Evolutionary conservation across 2,329 filamentous ascomycete species (phyloP), one percentile per base, ranked within the genome.

Genomic region (Trichophyton simii): DNA sequence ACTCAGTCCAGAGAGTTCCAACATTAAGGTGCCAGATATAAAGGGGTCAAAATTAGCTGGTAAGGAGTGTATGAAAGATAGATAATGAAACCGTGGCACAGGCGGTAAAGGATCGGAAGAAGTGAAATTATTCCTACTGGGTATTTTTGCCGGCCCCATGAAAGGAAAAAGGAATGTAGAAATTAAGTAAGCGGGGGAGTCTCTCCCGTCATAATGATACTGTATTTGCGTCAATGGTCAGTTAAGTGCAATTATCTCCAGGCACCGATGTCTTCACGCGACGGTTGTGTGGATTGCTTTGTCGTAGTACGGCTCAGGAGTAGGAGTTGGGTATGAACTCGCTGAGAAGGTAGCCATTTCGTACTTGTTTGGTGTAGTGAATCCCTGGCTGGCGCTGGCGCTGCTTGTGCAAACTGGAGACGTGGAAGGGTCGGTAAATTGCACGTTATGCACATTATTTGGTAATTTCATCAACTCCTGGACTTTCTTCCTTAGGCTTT

Each of bases 401-500:
- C 34, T 38, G 34, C 34, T 38, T 38, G 34, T 38, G 59, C 28
- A 50, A 67, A 65, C 48, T 64, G 63, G 61, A 60, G 62, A 25
- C 20, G 44, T 60, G 2, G 71, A 63, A 2, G 62, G 34, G 41
- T 66, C 38, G 31, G 31, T 58, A 2, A 22, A 58, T 38, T 38
- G 55, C 38, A 58, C 8, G 8, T 25, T 18, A 22, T 13, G 55
- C 38, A 58, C 8, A n/a, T 25, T 18, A 22, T 13, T 22, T 13
- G 55, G 55, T 11, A 42, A 9, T 20, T 31, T 38, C 20, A 65
- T 65, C 8, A 71, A 63, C 22, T 70, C 64, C 8, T 66, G 62
- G 52, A 72, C 68, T 34, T 64, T 64, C 36, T 60, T 62, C 38
- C 69, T 70, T 58, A 72, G 65, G 50, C 63, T 67, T 13, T 64